Evolutionary conservation across 345 rosid genomes (phyloP).

Genomic region (Heritiera littoralis): DNA sequence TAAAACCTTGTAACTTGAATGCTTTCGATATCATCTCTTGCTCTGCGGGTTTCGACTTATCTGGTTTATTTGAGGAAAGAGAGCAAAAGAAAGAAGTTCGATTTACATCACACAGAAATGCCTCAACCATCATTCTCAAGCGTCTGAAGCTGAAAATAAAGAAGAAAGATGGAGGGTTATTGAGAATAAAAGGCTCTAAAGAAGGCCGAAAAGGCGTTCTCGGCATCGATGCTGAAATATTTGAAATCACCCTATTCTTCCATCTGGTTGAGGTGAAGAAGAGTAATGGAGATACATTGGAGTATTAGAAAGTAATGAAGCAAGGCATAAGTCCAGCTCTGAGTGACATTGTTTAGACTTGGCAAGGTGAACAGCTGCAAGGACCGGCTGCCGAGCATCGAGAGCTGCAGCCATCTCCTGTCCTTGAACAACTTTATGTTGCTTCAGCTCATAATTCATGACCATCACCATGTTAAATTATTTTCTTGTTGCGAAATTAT

Average conservation of each 20-base stretch:
- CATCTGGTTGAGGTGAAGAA: slow-evolving; percentile 87
- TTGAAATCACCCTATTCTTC: slow-evolving; percentile 69
- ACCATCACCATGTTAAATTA: neutral
- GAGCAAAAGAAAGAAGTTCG: slow-evolving; percentile 63
- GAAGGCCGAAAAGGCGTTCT: slow-evolving; percentile 66
- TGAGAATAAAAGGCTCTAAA: slow-evolving; percentile 64
- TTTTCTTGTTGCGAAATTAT: neutral
- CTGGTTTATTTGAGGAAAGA: slow-evolving; percentile 67
- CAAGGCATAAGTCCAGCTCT: slow-evolving; percentile 74
- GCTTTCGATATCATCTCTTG: slow-evolving; percentile 87
- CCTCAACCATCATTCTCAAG: slow-evolving; percentile 56
- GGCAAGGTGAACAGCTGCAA: slow-evolving; percentile 67
- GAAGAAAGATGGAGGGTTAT: slow-evolving; percentile 61
- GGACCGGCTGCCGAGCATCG: neutral
- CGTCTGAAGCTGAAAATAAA: slow-evolving; percentile 60
- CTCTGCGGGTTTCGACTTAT: slow-evolving; percentile 77
- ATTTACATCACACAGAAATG: slow-evolving; percentile 67
- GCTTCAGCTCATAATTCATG: slow-evolving; percentile 10
- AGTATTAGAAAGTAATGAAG: slow-evolving; percentile 70
- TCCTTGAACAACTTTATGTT: slow-evolving; percentile 1
- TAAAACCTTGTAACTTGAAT: slow-evolving; percentile 63
- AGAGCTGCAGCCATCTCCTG: slow-evolving; percentile 5
- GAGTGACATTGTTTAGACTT: slow-evolving; percentile 76
- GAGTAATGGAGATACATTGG: slow-evolving; percentile 71
- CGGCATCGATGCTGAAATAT: slow-evolving; percentile 76